Evolutionary conservation across 2,329 filamentous ascomycete species (phyloP), one percentile per base, ranked within the genome.

Genomic region (Exophiala oligosperma): DNA sequence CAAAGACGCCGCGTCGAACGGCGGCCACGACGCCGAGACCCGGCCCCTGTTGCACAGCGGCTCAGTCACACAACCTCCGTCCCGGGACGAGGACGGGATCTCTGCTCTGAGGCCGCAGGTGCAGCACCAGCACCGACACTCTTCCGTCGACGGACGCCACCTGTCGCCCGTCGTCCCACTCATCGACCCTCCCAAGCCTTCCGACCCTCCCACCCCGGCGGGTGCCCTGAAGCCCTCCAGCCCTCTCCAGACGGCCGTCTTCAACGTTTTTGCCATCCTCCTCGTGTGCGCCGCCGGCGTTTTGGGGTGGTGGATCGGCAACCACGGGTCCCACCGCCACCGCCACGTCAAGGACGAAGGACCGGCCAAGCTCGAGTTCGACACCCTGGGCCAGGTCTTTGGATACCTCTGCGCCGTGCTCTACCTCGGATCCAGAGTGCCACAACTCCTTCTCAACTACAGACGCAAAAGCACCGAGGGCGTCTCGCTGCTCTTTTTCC

Each of bases 391-490:
- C 51, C 94, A 99, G 71, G 78, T 96, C 49, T 97, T 96, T 68
- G 94, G 94, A 38, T 97, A 96, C 75, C 81, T 97, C 49, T 97
- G 93, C 75, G 92, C 94, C 2, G 79, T 85, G 1, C 81, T 97
- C 4, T 97, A 99, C 70, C 89, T 97, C 9, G 91, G 91, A 23
- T 94, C 90, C 0, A 88, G 94, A 7, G 76, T 97, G 5, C 94
- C 94, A 0, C 94, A 99, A 76, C 81, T 99, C 1, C 80, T 97
- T 6, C 84, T 97, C 53, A 99, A 97, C 74, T 96, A 91, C 77
- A 85, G 90, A 21, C 88, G 94, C 62, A 96, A 96, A 77, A 92
- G 88, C 44, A 97, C 92, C 1, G 92, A 97, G 56, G 94, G 94
- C 2, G 88, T 99, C 21, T 93, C 90, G 64, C 86, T 97, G 76